Conservation (phyloP, 768 basidiomycete species). For the Kwoniella sp. region DNA sequence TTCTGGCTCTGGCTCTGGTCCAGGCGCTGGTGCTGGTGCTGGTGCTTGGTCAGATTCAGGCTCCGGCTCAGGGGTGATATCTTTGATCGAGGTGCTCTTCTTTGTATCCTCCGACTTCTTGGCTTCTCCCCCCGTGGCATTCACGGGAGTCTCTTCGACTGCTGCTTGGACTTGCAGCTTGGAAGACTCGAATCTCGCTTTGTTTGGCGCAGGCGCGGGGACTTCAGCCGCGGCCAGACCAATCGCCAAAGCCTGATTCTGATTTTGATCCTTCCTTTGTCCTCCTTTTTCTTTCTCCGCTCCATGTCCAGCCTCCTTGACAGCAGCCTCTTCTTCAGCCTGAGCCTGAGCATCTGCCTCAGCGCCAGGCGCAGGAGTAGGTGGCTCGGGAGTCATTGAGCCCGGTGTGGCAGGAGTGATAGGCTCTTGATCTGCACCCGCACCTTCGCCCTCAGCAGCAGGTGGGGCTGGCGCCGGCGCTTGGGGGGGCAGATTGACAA, state of each 20-base stretch:
- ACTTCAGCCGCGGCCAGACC: constrained; percentile 1
- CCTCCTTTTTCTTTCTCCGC: neutral
- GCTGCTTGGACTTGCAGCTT: neutral
- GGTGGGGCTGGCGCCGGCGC: neutral
- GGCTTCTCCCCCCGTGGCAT: no score
- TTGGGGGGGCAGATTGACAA: no score
- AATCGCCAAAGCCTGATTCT: no score
- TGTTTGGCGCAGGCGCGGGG: neutral
- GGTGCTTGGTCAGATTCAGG: neutral
- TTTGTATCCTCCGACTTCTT: no score
- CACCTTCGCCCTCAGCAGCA: neutral
- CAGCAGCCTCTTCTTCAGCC: neutral
- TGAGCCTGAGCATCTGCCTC: no score
- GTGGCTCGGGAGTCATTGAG: constrained; percentile 36
- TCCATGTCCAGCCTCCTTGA: neutral
- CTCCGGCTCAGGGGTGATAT: constrained; percentile 11
- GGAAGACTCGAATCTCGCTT: neutral
- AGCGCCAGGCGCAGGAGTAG: constrained; percentile 24
- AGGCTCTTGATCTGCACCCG: neutral
- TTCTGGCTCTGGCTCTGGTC: neutral
- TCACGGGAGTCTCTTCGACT: neutral
- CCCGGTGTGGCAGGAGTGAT: constrained; percentile 25
- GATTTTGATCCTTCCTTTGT: constrained; percentile 8
- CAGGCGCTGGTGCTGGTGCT: neutral
- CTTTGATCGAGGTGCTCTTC: constrained; percentile 5